Conservation (phyloP, 1,139 yeast species). For the Torulaspora pretoriensis region DNA sequence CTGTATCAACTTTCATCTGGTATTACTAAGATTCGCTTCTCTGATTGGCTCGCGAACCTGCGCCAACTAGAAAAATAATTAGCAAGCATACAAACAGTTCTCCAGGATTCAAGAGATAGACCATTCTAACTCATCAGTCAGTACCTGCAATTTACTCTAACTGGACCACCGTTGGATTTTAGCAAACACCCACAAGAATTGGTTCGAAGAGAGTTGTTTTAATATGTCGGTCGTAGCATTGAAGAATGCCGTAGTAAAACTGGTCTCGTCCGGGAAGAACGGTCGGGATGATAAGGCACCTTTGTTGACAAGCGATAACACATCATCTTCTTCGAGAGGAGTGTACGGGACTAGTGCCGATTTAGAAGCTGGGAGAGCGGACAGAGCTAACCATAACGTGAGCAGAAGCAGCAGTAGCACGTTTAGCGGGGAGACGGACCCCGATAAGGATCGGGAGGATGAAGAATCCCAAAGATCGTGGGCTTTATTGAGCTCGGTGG, state of each 20-base stretch:
- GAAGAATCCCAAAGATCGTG: constrained; percentile 3
- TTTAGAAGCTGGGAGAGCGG: constrained; percentile 10
- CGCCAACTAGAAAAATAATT: constrained; percentile 1
- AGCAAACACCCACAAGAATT: neutral
- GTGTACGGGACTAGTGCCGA: constrained; percentile 16
- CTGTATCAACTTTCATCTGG: neutral
- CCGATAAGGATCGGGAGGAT: constrained; percentile 13
- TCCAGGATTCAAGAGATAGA: neutral
- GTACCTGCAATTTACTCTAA: neutral
- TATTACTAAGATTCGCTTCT: constrained; percentile 6
- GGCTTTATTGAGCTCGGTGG: constrained; percentile 36
- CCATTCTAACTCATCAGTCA: neutral
- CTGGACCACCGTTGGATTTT: neutral
- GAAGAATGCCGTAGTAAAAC: constrained; percentile 35
- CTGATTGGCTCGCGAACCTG: constrained; percentile 8
- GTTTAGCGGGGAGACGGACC: constrained; percentile 10
- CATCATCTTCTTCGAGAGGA: constrained; percentile 11
- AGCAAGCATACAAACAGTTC: constrained; percentile 2
- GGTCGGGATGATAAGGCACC: constrained; percentile 17
- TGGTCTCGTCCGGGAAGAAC: constrained; percentile 14
- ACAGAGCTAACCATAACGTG: constrained; percentile 3
- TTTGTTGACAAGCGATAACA: constrained; percentile 19
- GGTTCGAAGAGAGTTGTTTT: neutral
- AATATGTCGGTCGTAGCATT: constrained; percentile 38
- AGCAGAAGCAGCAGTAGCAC: constrained; percentile 10